Evolutionary conservation across 495 filamentous ascomycete genomes (phyloP).

Genomic region (Penicillium taxi): DNA sequence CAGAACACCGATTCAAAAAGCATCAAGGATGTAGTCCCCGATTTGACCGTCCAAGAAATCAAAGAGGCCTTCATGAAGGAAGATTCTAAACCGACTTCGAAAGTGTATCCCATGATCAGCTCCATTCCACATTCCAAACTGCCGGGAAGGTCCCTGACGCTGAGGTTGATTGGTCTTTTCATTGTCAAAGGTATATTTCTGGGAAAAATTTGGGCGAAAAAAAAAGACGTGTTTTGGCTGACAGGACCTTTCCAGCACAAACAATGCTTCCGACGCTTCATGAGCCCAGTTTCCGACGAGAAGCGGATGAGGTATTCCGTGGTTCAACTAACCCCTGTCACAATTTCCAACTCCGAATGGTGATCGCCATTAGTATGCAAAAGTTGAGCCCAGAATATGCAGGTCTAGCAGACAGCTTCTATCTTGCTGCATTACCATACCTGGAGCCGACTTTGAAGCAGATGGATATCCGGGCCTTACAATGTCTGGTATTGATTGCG

Average conservation of each 20-base stretch:
- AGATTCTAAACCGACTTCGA: conserved; percentile 53
- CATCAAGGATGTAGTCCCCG: conserved; percentile 81
- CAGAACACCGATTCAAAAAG: conserved; percentile 74
- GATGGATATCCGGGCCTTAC: conserved; percentile 81
- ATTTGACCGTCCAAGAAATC: conserved; percentile 51
- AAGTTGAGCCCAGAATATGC: conserved; percentile 75
- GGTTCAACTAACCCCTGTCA: conserved; percentile 69
- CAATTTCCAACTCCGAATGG: conserved; percentile 80
- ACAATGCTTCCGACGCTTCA: conserved; percentile 78
- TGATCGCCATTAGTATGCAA: conserved; percentile 86
- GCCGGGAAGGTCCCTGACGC: conserved; percentile 57
- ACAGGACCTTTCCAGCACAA: conserved; percentile 57
- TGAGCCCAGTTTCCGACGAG: conserved; percentile 66
- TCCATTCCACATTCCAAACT: conserved; percentile 60
- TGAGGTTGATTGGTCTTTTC: conserved; percentile 70
- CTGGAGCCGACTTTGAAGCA: conserved; percentile 68
- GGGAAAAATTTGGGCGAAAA: no score
- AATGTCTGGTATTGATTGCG: conserved; percentile 78
- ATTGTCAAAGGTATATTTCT: conserved; percentile 62
- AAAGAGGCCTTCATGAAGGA: conserved; percentile 49
- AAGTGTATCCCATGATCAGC: conserved; percentile 72
- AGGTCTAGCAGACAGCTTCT: conserved; percentile 84
- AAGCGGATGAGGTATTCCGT: conserved; percentile 70
- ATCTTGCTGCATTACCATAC: conserved; percentile 73
- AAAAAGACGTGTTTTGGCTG: no score